Evolutionary conservation across 768 basidiomycete species (phyloP), one percentile per base, ranked within the genome.

Genomic region (Tylopilus balloui): DNA sequence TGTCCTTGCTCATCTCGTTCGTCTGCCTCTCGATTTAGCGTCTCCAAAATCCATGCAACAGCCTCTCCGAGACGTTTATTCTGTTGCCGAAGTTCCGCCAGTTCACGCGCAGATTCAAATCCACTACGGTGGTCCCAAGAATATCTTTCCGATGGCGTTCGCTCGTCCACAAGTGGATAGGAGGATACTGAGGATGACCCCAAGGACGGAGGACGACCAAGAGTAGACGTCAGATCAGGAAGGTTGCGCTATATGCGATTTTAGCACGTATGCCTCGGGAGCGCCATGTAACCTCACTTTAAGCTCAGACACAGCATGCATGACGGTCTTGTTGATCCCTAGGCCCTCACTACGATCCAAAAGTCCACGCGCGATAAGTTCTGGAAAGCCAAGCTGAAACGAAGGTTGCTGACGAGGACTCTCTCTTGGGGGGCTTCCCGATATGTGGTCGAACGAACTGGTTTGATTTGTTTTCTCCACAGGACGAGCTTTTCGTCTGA

Each of bases 301-400:
- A 34, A 87, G 68, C 65, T 89, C 89, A 6, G 83, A 79, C 3
- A 92, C 84, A 0, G 88, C 88, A 63, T 77, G 87, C 79, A 86
- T 80, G 17, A 91, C 70, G 0, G 86, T 87, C 67, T 82, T 88
- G 65, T 91, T 91, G 51, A 90, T 86, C n/a, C 88, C 86, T 24
- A 90, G 69, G 51, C 79, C 86, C 69, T 90, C 88, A 23, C 87
- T 81, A 17, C 81, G 74, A 63, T 92, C 88, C 52, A 89, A 57
- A 42, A 92, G 66, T 19, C 86, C 83, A 42, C 84, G 76, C 1
- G 89, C 78, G 53, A 90, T 73, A 58, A 83, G 73, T 58, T 92
- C 91, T 19, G 88, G 80, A 17, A 86, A 67, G 28, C 78, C 80
- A 63, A 83, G 70, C 32, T 73, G 69, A 24, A 71, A 68, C 31